Conservation (phyloP, 2,329 filamentous ascomycete species). For the Cytospora piceicola region DNA sequence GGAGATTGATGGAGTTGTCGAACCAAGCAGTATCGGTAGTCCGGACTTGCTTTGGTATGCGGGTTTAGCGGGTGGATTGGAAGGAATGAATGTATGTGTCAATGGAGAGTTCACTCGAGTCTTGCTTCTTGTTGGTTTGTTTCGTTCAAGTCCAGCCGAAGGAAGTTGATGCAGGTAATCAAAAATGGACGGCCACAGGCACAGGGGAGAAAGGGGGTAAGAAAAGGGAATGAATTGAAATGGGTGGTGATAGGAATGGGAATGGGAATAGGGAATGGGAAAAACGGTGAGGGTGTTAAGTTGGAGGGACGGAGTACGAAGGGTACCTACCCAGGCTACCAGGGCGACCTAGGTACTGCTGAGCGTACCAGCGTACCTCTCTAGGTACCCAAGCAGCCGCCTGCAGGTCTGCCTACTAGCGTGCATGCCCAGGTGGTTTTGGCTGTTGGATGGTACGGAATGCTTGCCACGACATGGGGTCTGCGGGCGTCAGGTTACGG, state of each 20-base stretch:
- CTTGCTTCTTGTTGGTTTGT: background rate
- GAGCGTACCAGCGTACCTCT: too few species aligned
- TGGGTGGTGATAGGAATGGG: background rate
- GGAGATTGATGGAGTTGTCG: background rate
- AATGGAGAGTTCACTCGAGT: background rate
- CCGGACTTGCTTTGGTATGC: background rate
- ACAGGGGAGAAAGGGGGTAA: background rate
- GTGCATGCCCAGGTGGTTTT: too few species aligned
- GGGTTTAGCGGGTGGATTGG: background rate
- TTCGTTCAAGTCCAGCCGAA: background rate
- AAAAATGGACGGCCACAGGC: background rate
- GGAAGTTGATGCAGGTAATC: background rate
- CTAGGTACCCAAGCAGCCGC: too few species aligned
- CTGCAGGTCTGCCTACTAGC: background rate
- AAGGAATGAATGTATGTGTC: background rate
- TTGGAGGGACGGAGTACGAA: background rate
- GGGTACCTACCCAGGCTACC: too few species aligned
- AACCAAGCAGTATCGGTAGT: background rate
- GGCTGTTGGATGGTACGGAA: background rate
- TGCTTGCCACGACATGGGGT: background rate
- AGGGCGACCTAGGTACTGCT: too few species aligned
- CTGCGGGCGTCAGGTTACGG: conserved; percentile 2
- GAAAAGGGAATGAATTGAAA: background rate
- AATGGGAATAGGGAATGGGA: too few species aligned
- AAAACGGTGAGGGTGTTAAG: background rate